Conservation (phyloP, 805 yeast species). For the Blastobotrys muscicola region DNA sequence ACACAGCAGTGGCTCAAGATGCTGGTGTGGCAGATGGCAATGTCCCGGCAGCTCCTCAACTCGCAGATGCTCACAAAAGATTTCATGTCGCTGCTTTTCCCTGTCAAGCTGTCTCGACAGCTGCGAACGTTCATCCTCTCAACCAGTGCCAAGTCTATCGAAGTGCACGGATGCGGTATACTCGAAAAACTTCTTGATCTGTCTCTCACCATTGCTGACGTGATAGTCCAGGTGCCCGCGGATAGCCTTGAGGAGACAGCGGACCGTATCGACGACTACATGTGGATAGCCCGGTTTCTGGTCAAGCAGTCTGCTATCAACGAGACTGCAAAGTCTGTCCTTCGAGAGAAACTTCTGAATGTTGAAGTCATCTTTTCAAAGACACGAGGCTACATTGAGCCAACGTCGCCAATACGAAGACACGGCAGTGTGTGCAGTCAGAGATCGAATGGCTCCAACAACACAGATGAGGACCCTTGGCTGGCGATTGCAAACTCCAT, state of each 20-base stretch:
- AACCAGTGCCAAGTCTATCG: slow-evolving; percentile 5
- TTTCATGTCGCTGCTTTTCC: slow-evolving; percentile 10
- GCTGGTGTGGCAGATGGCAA: slow-evolving; percentile 14
- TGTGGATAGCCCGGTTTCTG: slow-evolving; percentile 10
- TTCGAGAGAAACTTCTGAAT: slow-evolving; percentile 5
- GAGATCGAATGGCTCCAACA: too few species aligned
- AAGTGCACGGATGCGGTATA: slow-evolving; percentile 9
- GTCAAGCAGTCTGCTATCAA: slow-evolving; percentile 6
- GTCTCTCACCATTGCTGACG: slow-evolving; percentile 8
- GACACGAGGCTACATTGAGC: too few species aligned
- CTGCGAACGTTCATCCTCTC: slow-evolving; percentile 4
- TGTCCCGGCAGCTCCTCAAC: slow-evolving; percentile 7
- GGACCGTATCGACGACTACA: slow-evolving; percentile 8
- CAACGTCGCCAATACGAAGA: too few species aligned
- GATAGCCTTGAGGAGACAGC: slow-evolving; percentile 4
- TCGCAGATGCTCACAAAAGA: slow-evolving; percentile 4
- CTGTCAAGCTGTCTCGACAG: slow-evolving; percentile 8
- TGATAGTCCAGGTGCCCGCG: slow-evolving; percentile 6
- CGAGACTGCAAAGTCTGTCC: slow-evolving; percentile 3
- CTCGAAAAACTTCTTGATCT: slow-evolving; percentile 9
- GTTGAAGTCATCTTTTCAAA: not conserved
- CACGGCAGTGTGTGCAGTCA: too few species aligned
- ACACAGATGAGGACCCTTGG: too few species aligned
- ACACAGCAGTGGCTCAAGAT: slow-evolving; percentile 13
- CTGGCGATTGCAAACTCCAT: too few species aligned